phyloP scores from a whole-genome alignment of 2,329 filamentous ascomycete species.

The Penicillium sp. region DNA sequence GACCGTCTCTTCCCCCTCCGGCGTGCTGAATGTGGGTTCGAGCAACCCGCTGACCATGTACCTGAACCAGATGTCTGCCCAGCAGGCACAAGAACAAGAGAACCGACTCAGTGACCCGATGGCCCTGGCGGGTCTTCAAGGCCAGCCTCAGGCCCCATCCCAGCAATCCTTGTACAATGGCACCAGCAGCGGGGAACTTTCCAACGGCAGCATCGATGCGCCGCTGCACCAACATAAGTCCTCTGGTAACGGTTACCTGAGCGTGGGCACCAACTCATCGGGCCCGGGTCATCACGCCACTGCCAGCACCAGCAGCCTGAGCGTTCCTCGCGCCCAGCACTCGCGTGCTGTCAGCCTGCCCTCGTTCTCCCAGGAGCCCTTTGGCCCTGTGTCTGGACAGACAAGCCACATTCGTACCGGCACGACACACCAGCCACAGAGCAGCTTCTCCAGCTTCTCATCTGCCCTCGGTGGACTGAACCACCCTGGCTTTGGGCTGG shows the following conservation, averaged over 20 bases:
- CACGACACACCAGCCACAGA: conserved; percentile 45
- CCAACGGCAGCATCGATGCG: conserved; percentile 52
- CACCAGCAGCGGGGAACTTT: conserved; percentile 63
- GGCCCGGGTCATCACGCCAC: conserved; percentile 71
- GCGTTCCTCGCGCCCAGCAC: conserved; percentile 57
- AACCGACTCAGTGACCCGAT: conserved; percentile 45
- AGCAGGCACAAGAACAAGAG: conserved; percentile 65
- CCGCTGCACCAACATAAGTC: conserved; percentile 56
- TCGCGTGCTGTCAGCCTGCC: conserved; percentile 88
- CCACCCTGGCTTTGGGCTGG: conserved; percentile 58
- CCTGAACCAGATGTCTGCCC: conserved; percentile 68
- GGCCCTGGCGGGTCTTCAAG: conserved; percentile 46
- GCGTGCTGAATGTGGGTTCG: conserved; percentile 71
- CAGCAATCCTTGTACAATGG: conserved; percentile 79
- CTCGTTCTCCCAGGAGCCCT: conserved; percentile 61
- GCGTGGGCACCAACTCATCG: conserved; percentile 49
- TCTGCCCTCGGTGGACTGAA: conserved; percentile 58
- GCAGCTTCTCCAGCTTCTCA: conserved; percentile 58
- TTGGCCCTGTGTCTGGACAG: conserved; percentile 44
- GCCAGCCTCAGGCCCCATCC: conserved; percentile 66
- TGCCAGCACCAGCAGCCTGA: conserved; percentile 59
- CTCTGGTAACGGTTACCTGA: conserved; percentile 62
- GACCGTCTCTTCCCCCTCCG: conserved; percentile 57
- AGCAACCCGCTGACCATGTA: conserved; percentile 94
- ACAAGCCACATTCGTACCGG: conserved; percentile 35